phyloP scores from a whole-genome alignment of 495 filamentous ascomycete genomes.

The Penicillium coffeae region DNA sequence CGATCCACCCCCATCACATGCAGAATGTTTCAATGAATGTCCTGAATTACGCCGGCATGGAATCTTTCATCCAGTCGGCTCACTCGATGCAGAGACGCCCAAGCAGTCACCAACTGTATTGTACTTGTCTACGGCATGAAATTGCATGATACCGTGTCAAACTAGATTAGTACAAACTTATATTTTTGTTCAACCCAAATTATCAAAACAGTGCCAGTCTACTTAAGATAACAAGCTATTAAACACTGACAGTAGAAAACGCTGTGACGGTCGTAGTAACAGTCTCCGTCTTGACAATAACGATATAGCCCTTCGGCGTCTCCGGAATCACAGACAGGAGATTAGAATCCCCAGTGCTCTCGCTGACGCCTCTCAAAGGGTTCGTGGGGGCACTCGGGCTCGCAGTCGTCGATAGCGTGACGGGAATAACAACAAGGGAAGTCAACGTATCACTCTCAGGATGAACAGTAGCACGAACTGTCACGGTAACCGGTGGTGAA shows the following conservation, averaged over 20 bases:
- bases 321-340: slow-evolving; percentile 21
- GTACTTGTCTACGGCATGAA: background rate
- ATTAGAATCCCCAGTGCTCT: slow-evolving; percentile 1
- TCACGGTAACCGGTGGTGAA: background rate
- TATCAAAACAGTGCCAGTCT: too few species aligned
- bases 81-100: too few species aligned
- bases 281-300: slow-evolving; percentile 13
- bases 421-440: background rate
- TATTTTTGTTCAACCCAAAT: background rate
- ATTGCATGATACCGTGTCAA: background rate
- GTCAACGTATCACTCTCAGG: background rate
- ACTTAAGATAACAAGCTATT: background rate
- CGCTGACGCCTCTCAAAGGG: background rate
- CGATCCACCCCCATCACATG: too few species aligned
- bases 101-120: too few species aligned
- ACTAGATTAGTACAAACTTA: background rate
- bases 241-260: background rate
- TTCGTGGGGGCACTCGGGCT: background rate
- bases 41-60: too few species aligned
- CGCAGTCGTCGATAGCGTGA: background rate
- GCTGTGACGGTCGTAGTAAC: slow-evolving; percentile 9
- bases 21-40: too few species aligned
- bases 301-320: slow-evolving; percentile 1
- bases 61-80: too few species aligned
- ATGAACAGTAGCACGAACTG: background rate